Evolutionary conservation across 1,284 basidiomycete genomes (phyloP).

Genomic region (Agaricales sp.): DNA sequence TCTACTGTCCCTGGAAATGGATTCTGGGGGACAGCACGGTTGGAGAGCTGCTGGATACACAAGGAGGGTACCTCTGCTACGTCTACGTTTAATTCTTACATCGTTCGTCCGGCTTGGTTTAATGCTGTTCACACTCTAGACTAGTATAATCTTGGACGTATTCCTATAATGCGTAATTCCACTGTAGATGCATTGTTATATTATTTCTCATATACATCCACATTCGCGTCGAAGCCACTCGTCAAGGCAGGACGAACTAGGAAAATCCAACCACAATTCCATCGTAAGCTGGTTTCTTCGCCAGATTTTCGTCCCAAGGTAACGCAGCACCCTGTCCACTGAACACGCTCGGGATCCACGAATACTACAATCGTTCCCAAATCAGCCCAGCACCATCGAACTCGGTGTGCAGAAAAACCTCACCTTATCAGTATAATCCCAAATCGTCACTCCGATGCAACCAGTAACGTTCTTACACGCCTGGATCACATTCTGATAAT

Average conservation of each 20-base stretch:
- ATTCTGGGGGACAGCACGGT: neutral
- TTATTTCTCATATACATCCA: no score
- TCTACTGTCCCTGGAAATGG: neutral
- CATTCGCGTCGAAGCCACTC: no score
- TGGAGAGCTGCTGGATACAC: neutral
- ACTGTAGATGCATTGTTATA: no score
- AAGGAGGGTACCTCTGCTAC: neutral
- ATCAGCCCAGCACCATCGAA: constrained; percentile 9
- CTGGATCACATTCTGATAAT: constrained; percentile 42
- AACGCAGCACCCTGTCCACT: constrained; percentile 36
- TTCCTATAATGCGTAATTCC: no score
- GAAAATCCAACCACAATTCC: constrained; percentile 26
- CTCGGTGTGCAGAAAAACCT: constrained; percentile 8
- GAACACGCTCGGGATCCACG: constrained; percentile 43
- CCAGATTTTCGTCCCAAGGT: constrained; percentile 35
- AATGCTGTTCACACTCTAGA: neutral
- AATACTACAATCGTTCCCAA: constrained; percentile 26
- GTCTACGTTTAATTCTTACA: neutral
- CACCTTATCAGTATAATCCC: constrained; percentile 43
- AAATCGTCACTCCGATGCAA: constrained; percentile 44
- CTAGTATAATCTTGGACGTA: no score
- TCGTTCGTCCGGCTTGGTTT: no score
- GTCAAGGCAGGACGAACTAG: neutral
- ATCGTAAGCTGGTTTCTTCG: constrained; percentile 29
- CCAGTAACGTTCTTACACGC: constrained; percentile 39